Evolutionary conservation across 2,329 filamentous ascomycete genomes (phyloP).

Genomic region (Aspergillus candidus): DNA sequence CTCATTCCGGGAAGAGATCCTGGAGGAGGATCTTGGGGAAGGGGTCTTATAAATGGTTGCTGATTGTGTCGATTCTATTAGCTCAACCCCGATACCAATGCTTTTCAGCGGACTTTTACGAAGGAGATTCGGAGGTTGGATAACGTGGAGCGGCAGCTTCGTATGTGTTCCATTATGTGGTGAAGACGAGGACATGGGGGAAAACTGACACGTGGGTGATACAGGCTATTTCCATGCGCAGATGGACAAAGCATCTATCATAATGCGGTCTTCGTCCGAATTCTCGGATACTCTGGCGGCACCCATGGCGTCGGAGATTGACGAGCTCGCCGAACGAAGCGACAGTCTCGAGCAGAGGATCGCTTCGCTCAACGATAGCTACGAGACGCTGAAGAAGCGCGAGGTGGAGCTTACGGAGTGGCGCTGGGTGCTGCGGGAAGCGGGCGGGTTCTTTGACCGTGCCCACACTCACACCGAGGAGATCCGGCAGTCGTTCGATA

Average conservation of each 20-base stretch:
- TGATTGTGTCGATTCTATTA: constrained; percentile 35
- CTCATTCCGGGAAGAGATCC: too few relatives aligned
- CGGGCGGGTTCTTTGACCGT: constrained; percentile 93
- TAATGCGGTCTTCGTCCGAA: constrained; percentile 83
- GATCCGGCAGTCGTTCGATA: constrained; percentile 78
- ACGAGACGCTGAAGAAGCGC: constrained; percentile 95
- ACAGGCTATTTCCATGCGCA: constrained; percentile 87
- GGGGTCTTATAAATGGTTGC: constrained; percentile 4
- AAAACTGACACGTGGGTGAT: constrained; percentile 9
- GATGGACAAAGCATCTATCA: constrained; percentile 87
- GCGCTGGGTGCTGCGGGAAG: constrained; percentile 95
- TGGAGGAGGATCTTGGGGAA: background rate
- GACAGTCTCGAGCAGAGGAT: constrained; percentile 89
- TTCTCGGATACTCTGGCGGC: constrained; percentile 81
- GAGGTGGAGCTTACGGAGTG: constrained; percentile 96
- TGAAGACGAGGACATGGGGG: background rate
- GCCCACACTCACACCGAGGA: constrained; percentile 95
- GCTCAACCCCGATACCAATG: constrained; percentile 88
- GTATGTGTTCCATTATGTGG: constrained; percentile 49
- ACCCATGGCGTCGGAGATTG: constrained; percentile 89
- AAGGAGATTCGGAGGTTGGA: constrained; percentile 95
- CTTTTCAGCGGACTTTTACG: constrained; percentile 95
- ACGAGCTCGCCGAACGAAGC: constrained; percentile 87
- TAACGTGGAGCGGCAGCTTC: constrained; percentile 95
- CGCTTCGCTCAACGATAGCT: constrained; percentile 90